Conservation (phyloP, 768 basidiomycete species). For the Rhodotorula kratochvilovae region DNA sequence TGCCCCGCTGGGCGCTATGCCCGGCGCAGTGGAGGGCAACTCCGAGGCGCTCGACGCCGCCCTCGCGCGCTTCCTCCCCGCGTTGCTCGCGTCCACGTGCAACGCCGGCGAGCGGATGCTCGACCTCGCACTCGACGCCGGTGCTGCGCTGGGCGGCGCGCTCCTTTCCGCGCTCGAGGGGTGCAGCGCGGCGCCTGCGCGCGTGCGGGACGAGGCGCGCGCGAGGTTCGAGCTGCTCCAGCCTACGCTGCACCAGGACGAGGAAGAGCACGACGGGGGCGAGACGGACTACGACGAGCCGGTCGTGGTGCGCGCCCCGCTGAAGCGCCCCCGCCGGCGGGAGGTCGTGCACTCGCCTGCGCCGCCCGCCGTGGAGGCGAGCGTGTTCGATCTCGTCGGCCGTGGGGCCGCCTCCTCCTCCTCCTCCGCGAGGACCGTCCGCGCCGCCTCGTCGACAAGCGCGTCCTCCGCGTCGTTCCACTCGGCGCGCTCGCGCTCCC, state of each 20-base stretch:
- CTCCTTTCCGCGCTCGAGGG: not conserved
- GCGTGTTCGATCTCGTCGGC: too few relatives aligned
- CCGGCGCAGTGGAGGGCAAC: not conserved
- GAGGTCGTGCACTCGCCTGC: not conserved
- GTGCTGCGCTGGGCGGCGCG: not conserved
- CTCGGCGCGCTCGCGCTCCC: too few relatives aligned
- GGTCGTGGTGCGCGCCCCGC: not conserved
- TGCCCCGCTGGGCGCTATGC: too few relatives aligned
- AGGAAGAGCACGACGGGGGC: not conserved
- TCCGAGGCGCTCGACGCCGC: not conserved
- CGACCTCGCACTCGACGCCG: too few relatives aligned
- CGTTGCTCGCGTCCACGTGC: too few relatives aligned
- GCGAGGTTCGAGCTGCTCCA: not conserved
- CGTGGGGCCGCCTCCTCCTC: too few relatives aligned
- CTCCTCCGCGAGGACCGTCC: too few relatives aligned
- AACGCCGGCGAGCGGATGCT: not conserved
- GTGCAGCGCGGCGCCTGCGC: not conserved
- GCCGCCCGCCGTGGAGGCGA: not conserved
- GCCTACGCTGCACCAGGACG: not conserved
- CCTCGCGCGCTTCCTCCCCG: not conserved
- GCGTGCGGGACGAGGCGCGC: not conserved
- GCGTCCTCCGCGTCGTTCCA: too few relatives aligned
- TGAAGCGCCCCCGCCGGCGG: too few relatives aligned
- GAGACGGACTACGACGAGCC: conserved; percentile 1
- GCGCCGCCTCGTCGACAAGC: too few relatives aligned